Base-by-base conservation (phyloP, 1,284 basidiomycete species). In the Chondrostereum purpureum region DNA sequence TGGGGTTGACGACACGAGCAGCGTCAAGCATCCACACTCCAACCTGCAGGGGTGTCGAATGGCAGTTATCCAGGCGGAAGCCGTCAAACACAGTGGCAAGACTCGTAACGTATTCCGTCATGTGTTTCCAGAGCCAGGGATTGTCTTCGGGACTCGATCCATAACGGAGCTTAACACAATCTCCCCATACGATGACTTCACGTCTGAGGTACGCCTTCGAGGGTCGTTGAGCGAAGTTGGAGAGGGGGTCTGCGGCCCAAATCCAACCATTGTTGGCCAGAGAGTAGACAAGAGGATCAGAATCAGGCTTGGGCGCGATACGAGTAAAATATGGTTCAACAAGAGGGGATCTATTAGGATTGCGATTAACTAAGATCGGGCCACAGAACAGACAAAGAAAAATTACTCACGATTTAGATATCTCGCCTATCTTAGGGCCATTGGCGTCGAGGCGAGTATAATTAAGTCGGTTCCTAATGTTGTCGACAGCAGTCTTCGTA, bases 261-360 rank as follows among this genome's bases (percentile, higher is more conserved):
- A 99, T 95, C 95, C 95, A 99, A 5, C 95, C 95, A 58, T 99
- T 99, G 67, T 98, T 97, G 4, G 95, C 95, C 21, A 97, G 68
- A 0, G 88, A 84, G 57, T 93, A 88, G 6, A 78, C 71, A 16
- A 73, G 61, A 2, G 85, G 79, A 47, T 92, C 81, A 39, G 78
- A 74, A 42, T 78, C 65, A 1, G 77, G 77, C 17, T 67, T 70
- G 4, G 73, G 68, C 6, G 77, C 68, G 13, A 95, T 62, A 36
- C 92, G 84, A 1, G 92, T 96, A 64, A 97, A 97, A 66, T 95
- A 94, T 1, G 76, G 68, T 59, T 96, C 93, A 37, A 91, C 83
- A 27, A 97, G 69, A 13, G 92, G 91, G 20, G 72, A 74, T 23
- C 92, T 94, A 11, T 10, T 42, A 35, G 12, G 39, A 4, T 18